Evolutionary conservation across 306 rosid genomes (phyloP), one percentile per base, ranked within the genome.

Genomic region (Vicia faba): DNA sequence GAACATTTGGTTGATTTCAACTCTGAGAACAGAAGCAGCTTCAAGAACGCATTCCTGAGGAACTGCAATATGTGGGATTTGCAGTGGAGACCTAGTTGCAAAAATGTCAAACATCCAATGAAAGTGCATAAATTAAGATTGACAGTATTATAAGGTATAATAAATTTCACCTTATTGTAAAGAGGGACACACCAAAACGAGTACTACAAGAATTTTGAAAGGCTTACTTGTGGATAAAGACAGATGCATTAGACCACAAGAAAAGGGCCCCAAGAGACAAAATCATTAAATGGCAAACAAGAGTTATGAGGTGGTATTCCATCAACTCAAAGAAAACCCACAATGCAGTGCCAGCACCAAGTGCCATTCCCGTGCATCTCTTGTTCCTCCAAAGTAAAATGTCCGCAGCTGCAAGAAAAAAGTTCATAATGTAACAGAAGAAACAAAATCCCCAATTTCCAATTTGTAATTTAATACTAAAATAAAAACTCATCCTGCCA

Each of bases 301-400:
- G 73, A 50, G 96, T 83, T 73, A 89, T 71, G 13, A 92, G 45
- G 70, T 89, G 96, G 77, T 92, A 89, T 38, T 85, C 82, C 71
- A 89, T 68, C 66, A 80, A 40, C 83, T 89, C 92, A 69, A 92
- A 92, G 80, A 89, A 76, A 61, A 84, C n/a, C 96, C 98, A 92
- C 69, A 89, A 35, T 11, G 68, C 82, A 9, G 96, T 92, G 70
- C 82, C 96, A 38, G 72, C 92, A 62, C 83, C 91, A 31, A 92
- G 88, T 54, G 68, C 91, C 40, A 77, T 70, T 41, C 55, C 89
- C 35, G 96, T 85, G 59, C 67, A 58, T 75, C 74, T 91, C 88
- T 82, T 88, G 80, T 88, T 82, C 82, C 89, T 86, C 97, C 97
- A 91, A 18, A 91, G 80, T 74, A 91, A 73, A 51, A 91, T 90